phyloP scores from a whole-genome alignment of 352 stramenopile genomes.

The Phytophthora brassicae region DNA sequence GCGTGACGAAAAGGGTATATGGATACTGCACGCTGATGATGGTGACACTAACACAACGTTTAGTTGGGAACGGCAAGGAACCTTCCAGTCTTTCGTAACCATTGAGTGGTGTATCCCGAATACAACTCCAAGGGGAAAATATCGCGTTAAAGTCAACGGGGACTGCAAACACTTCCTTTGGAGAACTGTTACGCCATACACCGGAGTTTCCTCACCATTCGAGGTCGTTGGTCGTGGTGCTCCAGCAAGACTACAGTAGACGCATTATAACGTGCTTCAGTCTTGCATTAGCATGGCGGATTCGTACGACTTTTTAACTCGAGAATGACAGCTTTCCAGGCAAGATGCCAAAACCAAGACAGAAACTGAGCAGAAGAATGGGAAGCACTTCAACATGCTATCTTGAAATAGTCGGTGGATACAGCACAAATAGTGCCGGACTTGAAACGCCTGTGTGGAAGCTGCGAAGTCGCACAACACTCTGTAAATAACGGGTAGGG shows the following conservation, averaged over 20 bases:
- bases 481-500: neutral
- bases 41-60: conserved; percentile 76
- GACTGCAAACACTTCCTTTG: conserved; percentile 77
- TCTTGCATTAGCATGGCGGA: neutral
- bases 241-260: conserved; percentile 11
- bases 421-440: conserved; percentile 3
- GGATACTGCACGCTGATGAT: conserved; percentile 76
- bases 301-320: neutral
- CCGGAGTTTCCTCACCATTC: conserved; percentile 64
- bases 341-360: neutral
- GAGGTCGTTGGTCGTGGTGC: conserved; percentile 28
- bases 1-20: conserved; percentile 47
- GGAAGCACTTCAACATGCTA: neutral
- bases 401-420: conserved; percentile 1
- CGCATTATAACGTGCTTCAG: neutral
- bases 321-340: neutral
- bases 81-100: conserved; percentile 66
- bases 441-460: conserved; percentile 8
- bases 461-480: neutral
- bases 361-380: neutral
- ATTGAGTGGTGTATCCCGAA: conserved; percentile 72
- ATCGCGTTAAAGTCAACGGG: conserved; percentile 81
- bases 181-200: conserved; percentile 47
- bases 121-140: conserved; percentile 46
- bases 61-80: conserved; percentile 68